Base-by-base conservation (phyloP, 2,329 filamentous ascomycete species). In the Colletotrichum paranaense region DNA sequence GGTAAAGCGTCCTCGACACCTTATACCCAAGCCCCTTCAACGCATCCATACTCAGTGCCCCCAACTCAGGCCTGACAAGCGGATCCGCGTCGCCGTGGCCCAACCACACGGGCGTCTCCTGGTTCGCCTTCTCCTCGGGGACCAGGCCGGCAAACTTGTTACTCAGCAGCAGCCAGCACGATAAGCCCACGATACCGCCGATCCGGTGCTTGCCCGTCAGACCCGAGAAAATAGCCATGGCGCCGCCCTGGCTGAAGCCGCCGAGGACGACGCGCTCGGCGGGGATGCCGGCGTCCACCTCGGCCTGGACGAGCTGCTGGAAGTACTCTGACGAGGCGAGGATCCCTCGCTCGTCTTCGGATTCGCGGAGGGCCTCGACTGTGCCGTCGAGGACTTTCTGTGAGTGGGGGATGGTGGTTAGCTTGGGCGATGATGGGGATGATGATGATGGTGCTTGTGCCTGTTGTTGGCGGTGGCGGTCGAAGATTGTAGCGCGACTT, bases 161-260 rank as follows among this genome's bases (percentile, higher is more conserved):
- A 65, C 82, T 84, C 35, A 98, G 86, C 24, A 95, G 87, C 77
- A 98, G 84, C 83, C 97, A 98, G 78, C 91, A 93, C 14, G 94
- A 97, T 74, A 98, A 84, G 8, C 92, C 95, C 75, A 98, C 92
- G 75, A 98, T 93, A 75, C 95, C 96, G n/a, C 91, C 96, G 19
- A 98, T 86, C 83, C 94, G 95, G 77, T 90, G 87, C 58, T 88
- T 87, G 76, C 87, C 89, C 5, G 95, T 97, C 55, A 97, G 84
- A 5, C 94, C 95, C 0, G 93, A 88, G 79, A 98, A 91, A 52
- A 98, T 83, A 24, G 94, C 91, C 88, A 98, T 95, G 69, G 95
- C 95, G 65, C 94, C 96, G 72, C 96, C 96, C 83, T 98, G 91
- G 28, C 91, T 94, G 86, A 96, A 97, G 53, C 94, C 94, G 42